Conservation (phyloP, 306 rosid genomes). For the Macrotyloma uniflorum region DNA sequence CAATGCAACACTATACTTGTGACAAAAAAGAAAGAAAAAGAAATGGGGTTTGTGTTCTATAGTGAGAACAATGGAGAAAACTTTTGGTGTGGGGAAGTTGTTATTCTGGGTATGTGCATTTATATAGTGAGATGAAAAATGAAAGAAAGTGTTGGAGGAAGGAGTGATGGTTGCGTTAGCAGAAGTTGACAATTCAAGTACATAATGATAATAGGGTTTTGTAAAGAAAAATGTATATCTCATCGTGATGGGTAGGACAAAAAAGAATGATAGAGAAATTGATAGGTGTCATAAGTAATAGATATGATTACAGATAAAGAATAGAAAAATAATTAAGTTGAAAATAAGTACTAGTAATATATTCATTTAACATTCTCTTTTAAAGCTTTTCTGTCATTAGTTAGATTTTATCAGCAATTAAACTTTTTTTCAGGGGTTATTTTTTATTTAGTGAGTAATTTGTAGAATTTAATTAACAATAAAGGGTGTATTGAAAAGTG, state of each 20-base stretch:
- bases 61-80: neutral
- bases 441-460: too few species aligned
- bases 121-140: constrained; percentile 27
- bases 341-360: too few species aligned
- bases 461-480: too few species aligned
- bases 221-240: neutral
- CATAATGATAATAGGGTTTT: neutral
- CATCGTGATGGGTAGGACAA: neutral
- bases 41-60: neutral
- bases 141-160: constrained; percentile 31
- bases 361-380: too few species aligned
- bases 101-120: neutral
- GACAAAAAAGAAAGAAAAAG: neutral
- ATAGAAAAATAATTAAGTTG: too few species aligned
- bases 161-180: neutral
- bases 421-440: too few species aligned
- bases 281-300: too few species aligned
- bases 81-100: neutral
- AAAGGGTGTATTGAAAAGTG: too few species aligned
- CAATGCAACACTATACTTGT: neutral
- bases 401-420: too few species aligned
- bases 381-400: too few species aligned
- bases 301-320: too few species aligned
- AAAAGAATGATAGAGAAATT: too few species aligned
- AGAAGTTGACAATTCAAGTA: constrained; percentile 37